Percentiles rank a stretch among this genome's conserved stretches.
Conservation (phyloP, 2,329 filamentous ascomycete genomes). For the Arachnopeziza araneosa region DNA sequence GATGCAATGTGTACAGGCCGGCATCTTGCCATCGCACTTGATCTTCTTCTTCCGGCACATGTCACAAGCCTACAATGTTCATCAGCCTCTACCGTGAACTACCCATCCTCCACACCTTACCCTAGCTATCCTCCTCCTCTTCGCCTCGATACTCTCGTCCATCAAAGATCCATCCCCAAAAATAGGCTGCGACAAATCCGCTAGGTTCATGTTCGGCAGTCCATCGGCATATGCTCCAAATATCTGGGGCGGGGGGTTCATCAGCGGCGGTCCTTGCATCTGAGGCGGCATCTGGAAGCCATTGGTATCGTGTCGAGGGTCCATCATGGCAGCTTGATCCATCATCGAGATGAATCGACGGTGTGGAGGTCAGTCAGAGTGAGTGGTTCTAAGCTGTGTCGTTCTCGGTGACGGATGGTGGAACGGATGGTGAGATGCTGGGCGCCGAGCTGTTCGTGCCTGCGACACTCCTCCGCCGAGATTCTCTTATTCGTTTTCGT, state of each 20-base stretch:
- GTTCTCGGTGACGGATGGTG: background rate
- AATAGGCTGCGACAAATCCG: constrained; percentile 54
- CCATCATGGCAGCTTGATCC: constrained; percentile 21
- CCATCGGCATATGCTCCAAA: constrained; percentile 56
- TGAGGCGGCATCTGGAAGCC: constrained; percentile 53
- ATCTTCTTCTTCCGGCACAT: constrained; percentile 94
- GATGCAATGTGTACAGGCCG: constrained; percentile 89
- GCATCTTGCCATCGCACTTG: constrained; percentile 95
- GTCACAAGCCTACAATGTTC: constrained; percentile 46
- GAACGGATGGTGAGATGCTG: background rate
- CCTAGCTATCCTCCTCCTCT: constrained; percentile 51
- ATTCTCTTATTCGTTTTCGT: background rate
- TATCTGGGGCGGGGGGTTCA: constrained; percentile 64
- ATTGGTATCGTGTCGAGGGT: constrained; percentile 33
- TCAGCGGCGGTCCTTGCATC: constrained; percentile 53
- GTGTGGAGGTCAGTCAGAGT: background rate
- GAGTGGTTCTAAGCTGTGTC: background rate
- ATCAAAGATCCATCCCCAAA: constrained; percentile 52
- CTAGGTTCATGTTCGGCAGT: constrained; percentile 51
- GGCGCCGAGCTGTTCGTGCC: background rate
- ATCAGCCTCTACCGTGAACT: constrained; percentile 13
- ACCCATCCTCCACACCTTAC: constrained; percentile 38
- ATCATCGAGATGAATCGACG: background rate
- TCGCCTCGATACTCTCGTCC: constrained; percentile 72
- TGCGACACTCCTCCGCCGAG: background rate